Percentiles rank a stretch among this genome's conserved stretches.
Evolutionary conservation across 805 yeast genomes (phyloP).

Genomic region (Starmerella riodocensis): DNA sequence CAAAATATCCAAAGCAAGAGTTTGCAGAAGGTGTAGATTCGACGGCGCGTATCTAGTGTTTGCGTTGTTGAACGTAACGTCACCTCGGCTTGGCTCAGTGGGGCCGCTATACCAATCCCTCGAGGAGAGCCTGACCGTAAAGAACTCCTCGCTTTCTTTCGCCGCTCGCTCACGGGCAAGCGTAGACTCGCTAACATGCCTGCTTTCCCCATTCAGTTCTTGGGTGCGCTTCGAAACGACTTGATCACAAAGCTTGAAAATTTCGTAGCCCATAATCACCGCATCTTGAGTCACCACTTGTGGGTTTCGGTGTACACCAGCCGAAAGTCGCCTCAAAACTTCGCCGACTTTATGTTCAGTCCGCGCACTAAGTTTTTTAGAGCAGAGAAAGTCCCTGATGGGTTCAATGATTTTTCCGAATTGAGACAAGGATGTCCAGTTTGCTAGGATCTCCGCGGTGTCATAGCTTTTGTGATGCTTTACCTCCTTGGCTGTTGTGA

Average conservation of each 20-base stretch:
- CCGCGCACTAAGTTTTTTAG: slow-evolving; percentile 52
- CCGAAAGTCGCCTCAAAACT: slow-evolving; percentile 56
- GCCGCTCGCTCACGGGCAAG: slow-evolving; percentile 20
- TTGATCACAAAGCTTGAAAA: slow-evolving; percentile 41
- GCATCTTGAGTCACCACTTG: slow-evolving; percentile 46
- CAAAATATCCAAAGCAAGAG: slow-evolving; percentile 63
- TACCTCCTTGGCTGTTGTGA: slow-evolving; percentile 76
- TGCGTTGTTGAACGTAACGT: neutral
- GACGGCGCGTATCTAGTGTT: slow-evolving; percentile 40
- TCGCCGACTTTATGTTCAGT: slow-evolving; percentile 68
- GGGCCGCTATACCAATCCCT: slow-evolving; percentile 33
- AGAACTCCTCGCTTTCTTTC: slow-evolving; percentile 46
- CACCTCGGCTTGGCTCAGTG: too few relatives aligned
- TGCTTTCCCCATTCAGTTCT: slow-evolving; percentile 10
- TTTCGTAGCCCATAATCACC: slow-evolving; percentile 58
- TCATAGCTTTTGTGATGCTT: slow-evolving; percentile 80
- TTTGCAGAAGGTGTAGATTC: slow-evolving; percentile 51
- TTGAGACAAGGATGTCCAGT: slow-evolving; percentile 43
- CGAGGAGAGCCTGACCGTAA: slow-evolving; percentile 58
- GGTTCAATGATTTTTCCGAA: slow-evolving; percentile 56
- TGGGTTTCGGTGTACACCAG: slow-evolving; percentile 65
- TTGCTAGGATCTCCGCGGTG: slow-evolving; percentile 64
- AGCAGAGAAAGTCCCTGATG: slow-evolving; percentile 43
- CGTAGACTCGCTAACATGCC: slow-evolving; percentile 12
- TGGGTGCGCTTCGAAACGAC: neutral